Conservation (phyloP, 306 rosid genomes). For the Quercus berberidifolia region DNA sequence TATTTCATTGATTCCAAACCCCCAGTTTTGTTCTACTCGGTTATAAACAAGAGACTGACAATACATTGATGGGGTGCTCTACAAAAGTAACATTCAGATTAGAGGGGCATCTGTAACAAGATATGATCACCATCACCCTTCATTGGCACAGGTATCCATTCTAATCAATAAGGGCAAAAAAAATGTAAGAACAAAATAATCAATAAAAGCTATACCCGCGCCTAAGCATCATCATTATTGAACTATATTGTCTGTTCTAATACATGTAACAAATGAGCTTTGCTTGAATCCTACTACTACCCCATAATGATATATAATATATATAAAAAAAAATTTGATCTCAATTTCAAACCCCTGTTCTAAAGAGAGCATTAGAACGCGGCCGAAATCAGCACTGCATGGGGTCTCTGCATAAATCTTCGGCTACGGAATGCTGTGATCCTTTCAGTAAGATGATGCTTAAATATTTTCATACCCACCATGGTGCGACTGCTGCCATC, state of each 20-base stretch:
- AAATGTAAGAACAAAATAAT: background rate
- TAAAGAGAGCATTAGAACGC: constrained; percentile 22
- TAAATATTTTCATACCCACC: constrained; percentile 60
- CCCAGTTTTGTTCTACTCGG: no score
- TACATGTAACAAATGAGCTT: constrained; percentile 57
- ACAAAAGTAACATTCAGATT: background rate
- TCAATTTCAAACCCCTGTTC: constrained; percentile 7
- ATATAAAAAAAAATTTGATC: constrained; percentile 13
- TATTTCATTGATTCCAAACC: no score
- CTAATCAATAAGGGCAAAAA: background rate
- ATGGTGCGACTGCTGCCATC: constrained; percentile 82
- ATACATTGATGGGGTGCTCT: no score
- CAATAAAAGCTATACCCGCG: constrained; percentile 24
- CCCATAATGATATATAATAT: constrained; percentile 34
- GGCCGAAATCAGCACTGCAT: constrained; percentile 19
- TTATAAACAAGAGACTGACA: no score
- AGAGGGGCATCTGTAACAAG: background rate
- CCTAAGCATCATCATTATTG: constrained; percentile 49
- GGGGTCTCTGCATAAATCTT: constrained; percentile 10
- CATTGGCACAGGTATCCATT: background rate
- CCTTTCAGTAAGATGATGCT: constrained; percentile 33
- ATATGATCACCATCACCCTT: background rate
- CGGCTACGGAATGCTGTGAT: constrained; percentile 20
- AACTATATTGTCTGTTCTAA: constrained; percentile 34
- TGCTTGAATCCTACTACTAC: constrained; percentile 39